Percentiles rank a stretch among this genome's conserved stretches.
These are phyloP conservation scores for Colletotrichum plurivorum DNA, from an alignment of 2,329 filamentous ascomycete species.

Conservation along the genomic window DNA sequence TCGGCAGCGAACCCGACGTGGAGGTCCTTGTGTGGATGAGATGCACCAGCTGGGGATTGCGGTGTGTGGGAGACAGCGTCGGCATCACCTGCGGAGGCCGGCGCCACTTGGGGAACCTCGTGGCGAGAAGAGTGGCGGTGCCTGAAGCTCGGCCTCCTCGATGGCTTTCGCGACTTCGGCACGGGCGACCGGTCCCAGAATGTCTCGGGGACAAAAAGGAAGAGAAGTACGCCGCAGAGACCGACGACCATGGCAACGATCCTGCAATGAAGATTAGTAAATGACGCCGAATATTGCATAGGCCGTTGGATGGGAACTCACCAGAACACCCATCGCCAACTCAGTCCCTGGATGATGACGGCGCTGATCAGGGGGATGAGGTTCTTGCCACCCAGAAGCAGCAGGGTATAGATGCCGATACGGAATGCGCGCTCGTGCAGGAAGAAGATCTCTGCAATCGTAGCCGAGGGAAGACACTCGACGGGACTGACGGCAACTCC, in stretches of 20 bases:
- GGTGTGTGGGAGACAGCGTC: not conserved
- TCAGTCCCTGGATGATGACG: conserved; percentile 80
- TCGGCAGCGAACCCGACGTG: conserved; percentile 51
- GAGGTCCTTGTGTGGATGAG: conserved; percentile 45
- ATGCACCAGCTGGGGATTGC: conserved; percentile 5
- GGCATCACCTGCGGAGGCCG: not conserved
- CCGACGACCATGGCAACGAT: conserved; percentile 86
- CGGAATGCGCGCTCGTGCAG: conserved; percentile 94
- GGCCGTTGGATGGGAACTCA: conserved; percentile 53
- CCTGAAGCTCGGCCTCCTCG: conserved; percentile 61
- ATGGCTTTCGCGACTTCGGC: conserved; percentile 53
- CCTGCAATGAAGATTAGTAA: conserved; percentile 61
- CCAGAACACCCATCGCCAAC: conserved; percentile 95
- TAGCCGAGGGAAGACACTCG: conserved; percentile 92
- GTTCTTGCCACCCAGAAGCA: conserved; percentile 93
- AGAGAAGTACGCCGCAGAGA: conserved; percentile 79
- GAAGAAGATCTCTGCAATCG: conserved; percentile 97
- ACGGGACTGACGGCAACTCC: conserved; percentile 91
- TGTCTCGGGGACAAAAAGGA: conserved; percentile 93
- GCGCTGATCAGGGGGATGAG: conserved; percentile 89
- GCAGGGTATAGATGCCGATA: conserved; percentile 91
- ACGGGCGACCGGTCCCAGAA: conserved; percentile 91
- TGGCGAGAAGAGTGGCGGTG: conserved; percentile 60
- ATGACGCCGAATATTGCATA: too few relatives aligned
- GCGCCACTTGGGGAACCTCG: conserved; percentile 10